These are phyloP conservation scores for Rhodamnia argentea DNA, from an alignment of 345 rosid species.

Conservation along the genomic window DNA sequence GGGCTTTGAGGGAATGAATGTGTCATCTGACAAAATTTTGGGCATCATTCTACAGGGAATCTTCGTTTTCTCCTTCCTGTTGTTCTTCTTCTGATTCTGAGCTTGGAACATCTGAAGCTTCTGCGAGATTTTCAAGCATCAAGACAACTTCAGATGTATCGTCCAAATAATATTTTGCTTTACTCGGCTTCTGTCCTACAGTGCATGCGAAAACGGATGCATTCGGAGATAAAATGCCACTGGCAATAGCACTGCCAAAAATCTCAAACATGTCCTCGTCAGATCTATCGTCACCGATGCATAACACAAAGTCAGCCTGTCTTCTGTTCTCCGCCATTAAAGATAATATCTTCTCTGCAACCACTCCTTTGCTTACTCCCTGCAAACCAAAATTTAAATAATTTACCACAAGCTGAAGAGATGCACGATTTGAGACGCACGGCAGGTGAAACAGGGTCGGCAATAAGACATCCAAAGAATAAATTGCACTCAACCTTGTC, in stretches of 20 bases:
- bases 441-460: neutral
- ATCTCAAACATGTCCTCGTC: constrained; percentile 78
- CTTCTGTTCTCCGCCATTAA: constrained; percentile 33
- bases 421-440: neutral
- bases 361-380: constrained; percentile 62
- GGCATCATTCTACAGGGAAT: neutral
- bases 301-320: constrained; percentile 52
- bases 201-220: constrained; percentile 71
- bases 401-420: neutral
- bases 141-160: constrained; percentile 44
- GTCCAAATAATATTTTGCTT: constrained; percentile 85
- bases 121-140: constrained; percentile 56
- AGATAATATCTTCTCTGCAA: constrained; percentile 47
- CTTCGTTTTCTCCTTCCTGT: neutral
- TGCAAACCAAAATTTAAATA: constrained; percentile 7
- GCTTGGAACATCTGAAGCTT: constrained; percentile 36
- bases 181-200: constrained; percentile 95
- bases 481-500: neutral
- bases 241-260: constrained; percentile 24
- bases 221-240: constrained; percentile 26
- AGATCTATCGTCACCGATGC: constrained; percentile 69
- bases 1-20: neutral
- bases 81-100: neutral
- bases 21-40: neutral
- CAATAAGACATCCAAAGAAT: neutral